Percentiles rank a stretch among this genome's conserved stretches.
These are phyloP conservation scores for Trichomonas gallinae DNA, from an alignment of 208 protist species.

Conservation along the genomic window DNA sequence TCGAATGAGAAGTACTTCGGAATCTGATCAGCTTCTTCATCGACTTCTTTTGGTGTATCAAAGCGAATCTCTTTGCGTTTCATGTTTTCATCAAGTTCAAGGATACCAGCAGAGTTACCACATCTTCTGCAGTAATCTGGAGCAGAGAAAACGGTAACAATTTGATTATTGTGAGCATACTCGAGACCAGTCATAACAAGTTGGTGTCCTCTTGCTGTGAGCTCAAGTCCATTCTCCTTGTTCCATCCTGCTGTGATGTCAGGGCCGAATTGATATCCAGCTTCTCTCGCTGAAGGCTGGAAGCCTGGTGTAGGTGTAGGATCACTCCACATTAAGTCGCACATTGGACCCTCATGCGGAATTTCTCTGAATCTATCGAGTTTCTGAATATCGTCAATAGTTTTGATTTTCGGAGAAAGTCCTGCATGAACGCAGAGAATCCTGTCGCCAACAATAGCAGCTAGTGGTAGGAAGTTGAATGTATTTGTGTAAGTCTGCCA, in stretches of 20 bases:
- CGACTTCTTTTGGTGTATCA: background rate
- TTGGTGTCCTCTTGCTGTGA: conserved; percentile 52
- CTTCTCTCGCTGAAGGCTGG: conserved; percentile 84
- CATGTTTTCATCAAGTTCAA: conserved; percentile 87
- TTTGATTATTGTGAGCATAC: conserved; percentile 86
- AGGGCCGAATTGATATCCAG: too few species aligned
- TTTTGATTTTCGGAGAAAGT: conserved; percentile 52
- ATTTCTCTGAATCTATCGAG: background rate
- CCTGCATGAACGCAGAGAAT: conserved; percentile 55
- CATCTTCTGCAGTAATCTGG: conserved; percentile 82
- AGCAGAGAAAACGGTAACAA: too few species aligned
- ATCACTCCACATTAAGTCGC: conserved; percentile 42
- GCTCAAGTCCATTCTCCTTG: too few species aligned
- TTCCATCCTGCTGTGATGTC: conserved; percentile 94
- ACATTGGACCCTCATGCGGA: background rate
- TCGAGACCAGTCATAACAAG: conserved; percentile 73
- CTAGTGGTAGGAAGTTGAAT: conserved; percentile 60
- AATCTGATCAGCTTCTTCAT: background rate
- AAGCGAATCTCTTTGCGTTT: background rate
- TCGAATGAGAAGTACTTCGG: background rate
- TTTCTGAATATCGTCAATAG: conserved; percentile 57
- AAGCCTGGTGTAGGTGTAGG: conserved; percentile 60
- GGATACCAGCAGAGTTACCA: conserved; percentile 63
- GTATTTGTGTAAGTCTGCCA: conserved; percentile 57
- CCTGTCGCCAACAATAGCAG: conserved; percentile 44